Percentiles rank a stretch among this genome's conserved stretches.
Evolutionary conservation across 2,329 filamentous ascomycete species (phyloP).

Genomic region (Cladosporium colombiae): DNA sequence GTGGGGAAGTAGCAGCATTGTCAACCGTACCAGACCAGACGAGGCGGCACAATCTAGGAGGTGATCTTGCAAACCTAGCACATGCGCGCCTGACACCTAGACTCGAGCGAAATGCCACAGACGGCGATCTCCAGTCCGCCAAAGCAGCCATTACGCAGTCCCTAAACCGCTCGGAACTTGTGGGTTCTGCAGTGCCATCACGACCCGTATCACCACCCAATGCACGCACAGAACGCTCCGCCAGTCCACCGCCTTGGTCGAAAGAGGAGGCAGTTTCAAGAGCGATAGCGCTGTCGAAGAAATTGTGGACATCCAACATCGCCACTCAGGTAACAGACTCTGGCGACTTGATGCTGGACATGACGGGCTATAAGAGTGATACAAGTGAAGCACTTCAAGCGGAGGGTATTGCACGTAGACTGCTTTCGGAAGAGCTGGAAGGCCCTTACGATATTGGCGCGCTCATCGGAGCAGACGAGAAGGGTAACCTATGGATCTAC

Average conservation of each 20-base stretch:
- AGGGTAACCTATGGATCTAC: conserved; percentile 99
- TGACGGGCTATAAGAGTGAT: conserved; percentile 93
- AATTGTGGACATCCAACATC: conserved; percentile 86
- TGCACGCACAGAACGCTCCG: conserved; percentile 50
- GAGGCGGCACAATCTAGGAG: conserved; percentile 25
- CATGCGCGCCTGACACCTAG: conserved; percentile 21
- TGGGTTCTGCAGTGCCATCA: not conserved
- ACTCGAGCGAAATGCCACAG: conserved; percentile 54
- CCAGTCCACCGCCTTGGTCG: conserved; percentile 74
- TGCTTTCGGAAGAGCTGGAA: conserved; percentile 88
- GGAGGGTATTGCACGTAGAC: conserved; percentile 89
- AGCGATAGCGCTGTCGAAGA: conserved; percentile 81
- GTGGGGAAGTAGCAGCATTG: conserved; percentile 41
- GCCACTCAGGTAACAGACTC: conserved; percentile 88
- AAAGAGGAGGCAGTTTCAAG: conserved; percentile 77
- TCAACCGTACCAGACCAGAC: conserved; percentile 23
- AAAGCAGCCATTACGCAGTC: conserved; percentile 41
- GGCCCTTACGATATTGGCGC: conserved; percentile 96
- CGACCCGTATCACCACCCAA: conserved; percentile 25
- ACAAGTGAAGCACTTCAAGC: conserved; percentile 90
- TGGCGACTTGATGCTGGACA: conserved; percentile 95
- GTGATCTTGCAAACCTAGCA: conserved; percentile 25
- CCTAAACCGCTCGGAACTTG: conserved; percentile 31
- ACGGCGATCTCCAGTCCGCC: conserved; percentile 53
- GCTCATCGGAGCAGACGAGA: conserved; percentile 90